Conservation (phyloP, 108 stramenopile genomes). For the Hondaea fermentalgiana region DNA sequence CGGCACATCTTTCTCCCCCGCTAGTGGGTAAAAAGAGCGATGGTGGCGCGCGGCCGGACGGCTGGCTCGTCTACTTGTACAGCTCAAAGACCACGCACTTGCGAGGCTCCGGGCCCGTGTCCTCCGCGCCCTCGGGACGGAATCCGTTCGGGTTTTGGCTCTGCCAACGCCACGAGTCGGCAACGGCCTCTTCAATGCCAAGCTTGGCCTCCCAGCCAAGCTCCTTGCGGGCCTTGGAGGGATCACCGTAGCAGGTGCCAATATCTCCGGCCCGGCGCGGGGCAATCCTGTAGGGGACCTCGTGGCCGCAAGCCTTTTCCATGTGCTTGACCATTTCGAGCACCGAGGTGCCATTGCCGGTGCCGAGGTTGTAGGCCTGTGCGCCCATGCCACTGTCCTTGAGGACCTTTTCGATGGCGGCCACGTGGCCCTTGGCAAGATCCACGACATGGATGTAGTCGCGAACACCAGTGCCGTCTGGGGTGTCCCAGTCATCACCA, state of each 20-base stretch:
- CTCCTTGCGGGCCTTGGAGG: conserved; percentile 70
- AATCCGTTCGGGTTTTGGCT: conserved; percentile 87
- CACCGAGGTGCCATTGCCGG: conserved; percentile 82
- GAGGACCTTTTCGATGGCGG: conserved; percentile 72
- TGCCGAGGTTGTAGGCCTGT: conserved; percentile 86
- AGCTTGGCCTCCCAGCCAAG: conserved; percentile 87
- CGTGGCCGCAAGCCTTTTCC: conserved; percentile 75
- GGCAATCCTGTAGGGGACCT: conserved; percentile 76
- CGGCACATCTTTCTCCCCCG: too few relatives aligned
- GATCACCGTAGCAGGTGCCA: conserved; percentile 86
- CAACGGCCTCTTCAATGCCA: conserved; percentile 84
- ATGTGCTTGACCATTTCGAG: conserved; percentile 90
- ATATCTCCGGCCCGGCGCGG: conserved; percentile 87
- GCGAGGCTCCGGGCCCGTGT: not conserved
- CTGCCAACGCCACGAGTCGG: conserved; percentile 94
- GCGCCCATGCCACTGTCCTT: conserved; percentile 53
- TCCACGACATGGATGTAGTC: conserved; percentile 99
- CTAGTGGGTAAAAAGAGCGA: too few relatives aligned
- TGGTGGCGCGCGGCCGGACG: too few relatives aligned
- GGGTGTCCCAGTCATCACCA: conserved; percentile 86
- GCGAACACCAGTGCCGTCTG: conserved; percentile 92
- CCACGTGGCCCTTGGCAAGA: conserved; percentile 84
- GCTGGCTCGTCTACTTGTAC: not conserved
- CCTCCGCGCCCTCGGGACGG: conserved; percentile 47
- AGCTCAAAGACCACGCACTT: conserved; percentile 13